Evolutionary conservation across 495 filamentous ascomycete species (phyloP).

Genomic region (Glarea lozoyensis): DNA sequence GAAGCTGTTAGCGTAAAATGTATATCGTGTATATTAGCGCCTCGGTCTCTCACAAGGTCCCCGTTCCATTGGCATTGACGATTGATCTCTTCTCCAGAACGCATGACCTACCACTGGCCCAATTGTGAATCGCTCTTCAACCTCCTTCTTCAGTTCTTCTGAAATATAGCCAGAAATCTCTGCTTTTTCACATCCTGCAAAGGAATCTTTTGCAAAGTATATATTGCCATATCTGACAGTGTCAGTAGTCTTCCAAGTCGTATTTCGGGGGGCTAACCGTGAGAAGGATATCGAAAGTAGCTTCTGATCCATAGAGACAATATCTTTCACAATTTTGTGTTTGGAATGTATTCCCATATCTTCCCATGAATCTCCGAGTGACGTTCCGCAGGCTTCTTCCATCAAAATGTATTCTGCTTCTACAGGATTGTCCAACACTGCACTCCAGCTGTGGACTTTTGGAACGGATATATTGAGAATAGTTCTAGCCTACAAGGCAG

Average conservation of each 20-base stretch:
- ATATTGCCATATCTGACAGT: slow-evolving; percentile 6
- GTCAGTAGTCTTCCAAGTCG: background rate
- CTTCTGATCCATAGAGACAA: slow-evolving; percentile 5
- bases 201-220: slow-evolving; percentile 6
- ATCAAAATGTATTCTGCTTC: slow-evolving; percentile 8
- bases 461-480: slow-evolving; percentile 1
- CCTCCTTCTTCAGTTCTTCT: slow-evolving; percentile 3
- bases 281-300: slow-evolving; percentile 4
- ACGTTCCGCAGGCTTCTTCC: slow-evolving; percentile 4
- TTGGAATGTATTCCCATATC: background rate
- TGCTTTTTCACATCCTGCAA: slow-evolving; percentile 4
- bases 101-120: background rate
- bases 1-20: background rate
- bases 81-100: background rate
- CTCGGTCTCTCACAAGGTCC: slow-evolving; percentile 3
- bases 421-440: slow-evolving; percentile 4
- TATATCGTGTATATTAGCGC: background rate
- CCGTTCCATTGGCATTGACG: slow-evolving; percentile 1
- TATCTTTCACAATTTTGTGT: background rate
- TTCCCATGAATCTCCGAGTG: background rate
- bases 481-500: background rate
- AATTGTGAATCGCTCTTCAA: slow-evolving; percentile 6
- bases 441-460: background rate
- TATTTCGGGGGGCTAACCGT: background rate
- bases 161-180: background rate